Conservation (phyloP, 495 filamentous ascomycete genomes). For the Annulohypoxylon nitens region DNA sequence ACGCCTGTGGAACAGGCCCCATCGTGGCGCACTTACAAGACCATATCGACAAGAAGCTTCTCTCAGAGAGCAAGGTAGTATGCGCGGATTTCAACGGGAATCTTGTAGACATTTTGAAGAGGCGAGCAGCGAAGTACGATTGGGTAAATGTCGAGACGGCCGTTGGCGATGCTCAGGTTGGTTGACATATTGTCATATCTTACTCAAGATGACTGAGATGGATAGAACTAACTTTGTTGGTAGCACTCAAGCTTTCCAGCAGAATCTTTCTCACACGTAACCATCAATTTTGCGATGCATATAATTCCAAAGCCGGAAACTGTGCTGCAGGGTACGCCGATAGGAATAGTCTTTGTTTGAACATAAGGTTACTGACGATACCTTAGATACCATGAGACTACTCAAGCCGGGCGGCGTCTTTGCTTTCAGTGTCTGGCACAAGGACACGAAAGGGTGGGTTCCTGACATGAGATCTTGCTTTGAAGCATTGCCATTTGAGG, state of each 20-base stretch:
- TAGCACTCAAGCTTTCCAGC: conserved; percentile 52
- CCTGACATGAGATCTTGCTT: conserved; percentile 53
- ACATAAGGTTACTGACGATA: conserved; percentile 16
- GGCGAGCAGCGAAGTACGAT: conserved; percentile 42
- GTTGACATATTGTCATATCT: conserved; percentile 12
- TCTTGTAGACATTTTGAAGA: conserved; percentile 49
- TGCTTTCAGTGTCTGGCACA: conserved; percentile 57
- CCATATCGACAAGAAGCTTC: conserved; percentile 43
- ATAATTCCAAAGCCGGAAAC: conserved; percentile 57
- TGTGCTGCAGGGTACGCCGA: conserved; percentile 54
- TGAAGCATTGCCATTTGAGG: conserved; percentile 55
- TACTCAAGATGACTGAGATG: background rate
- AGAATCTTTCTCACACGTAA: conserved; percentile 55
- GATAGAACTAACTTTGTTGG: conserved; percentile 10
- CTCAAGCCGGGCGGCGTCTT: conserved; percentile 57
- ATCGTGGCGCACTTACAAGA: conserved; percentile 53
- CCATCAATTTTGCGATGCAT: conserved; percentile 60
- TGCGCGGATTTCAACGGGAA: conserved; percentile 55
- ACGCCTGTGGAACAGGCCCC: conserved; percentile 59
- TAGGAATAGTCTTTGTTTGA: background rate
- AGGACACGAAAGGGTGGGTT: conserved; percentile 45
- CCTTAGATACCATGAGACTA: conserved; percentile 54
- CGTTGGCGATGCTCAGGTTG: conserved; percentile 56
- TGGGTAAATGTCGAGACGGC: conserved; percentile 54
- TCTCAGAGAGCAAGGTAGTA: conserved; percentile 55